Evolutionary conservation across 257 asterid genomes (phyloP), one percentile per base, ranked within the genome.

Genomic region (Solanum chilense): DNA sequence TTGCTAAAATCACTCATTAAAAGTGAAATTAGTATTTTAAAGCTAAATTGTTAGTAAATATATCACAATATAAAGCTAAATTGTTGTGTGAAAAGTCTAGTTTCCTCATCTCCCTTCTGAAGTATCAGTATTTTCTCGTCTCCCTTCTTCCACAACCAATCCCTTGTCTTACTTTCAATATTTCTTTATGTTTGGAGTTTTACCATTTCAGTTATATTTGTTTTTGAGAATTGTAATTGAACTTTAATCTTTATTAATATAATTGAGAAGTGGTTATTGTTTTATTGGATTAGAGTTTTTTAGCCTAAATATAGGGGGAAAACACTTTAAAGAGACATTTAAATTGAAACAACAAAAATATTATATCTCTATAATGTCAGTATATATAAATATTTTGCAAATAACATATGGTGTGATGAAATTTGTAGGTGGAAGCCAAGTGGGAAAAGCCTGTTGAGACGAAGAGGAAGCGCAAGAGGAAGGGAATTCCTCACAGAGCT

Each of bases 401-500:
- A 20, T 39, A 73, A 77, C n/a, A 42, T 25, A 13, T 44, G 35
- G 47, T 25, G 5, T 16, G 66, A 27, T 10, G 84, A 42, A 45
- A 70, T 68, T 83, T 83, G 31, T 35, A 89, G 89, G 86, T 87
- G 13, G 84, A 83, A 74, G 89, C 86, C 60, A 14, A 60, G 29
- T 6, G 49, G 9, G 37, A 62, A 35, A 81, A 82, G 29, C 15
- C 1, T 29, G 76, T 78, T 5, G 80, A 60, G 82, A 74, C 27
- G 10, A 78, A n/a, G 56, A 41, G 31, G 14, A 89, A 62, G 75
- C 85, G 84, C 44, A 82, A 29, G 64, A 89, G 87, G 71, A 89
- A 89, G 21, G 90, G 89, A 12, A 8, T n/a, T n/a, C 90, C 89
- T 56, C 85, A 12, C 2, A 89, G 90, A 62, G 90, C 90, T 73